Conservation (phyloP, 768 basidiomycete species). For the Collybia nuda region DNA sequence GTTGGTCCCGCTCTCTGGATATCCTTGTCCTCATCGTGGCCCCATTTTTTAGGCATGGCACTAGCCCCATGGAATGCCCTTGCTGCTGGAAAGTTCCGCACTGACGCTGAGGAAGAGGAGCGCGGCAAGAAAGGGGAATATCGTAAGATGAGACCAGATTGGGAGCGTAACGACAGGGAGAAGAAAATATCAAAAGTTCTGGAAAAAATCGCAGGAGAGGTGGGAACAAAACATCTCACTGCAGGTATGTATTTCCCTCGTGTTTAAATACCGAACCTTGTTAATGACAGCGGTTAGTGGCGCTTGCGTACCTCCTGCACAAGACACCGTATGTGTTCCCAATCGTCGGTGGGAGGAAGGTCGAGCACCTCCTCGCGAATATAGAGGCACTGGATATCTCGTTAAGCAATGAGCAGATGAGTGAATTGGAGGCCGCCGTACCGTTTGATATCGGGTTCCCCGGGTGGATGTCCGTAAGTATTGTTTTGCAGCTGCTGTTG, state of each 20-base stretch:
- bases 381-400: constrained; percentile 45
- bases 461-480: constrained; percentile 24
- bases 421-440: constrained; percentile 36
- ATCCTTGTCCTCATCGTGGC: constrained; percentile 12
- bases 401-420: constrained; percentile 42
- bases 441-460: constrained; percentile 49
- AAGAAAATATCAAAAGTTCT: constrained; percentile 39
- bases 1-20: constrained; percentile 14
- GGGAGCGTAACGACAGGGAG: constrained; percentile 49
- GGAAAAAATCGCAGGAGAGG: constrained; percentile 49
- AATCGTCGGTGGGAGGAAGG: constrained; percentile 47
- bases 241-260: constrained; percentile 32
- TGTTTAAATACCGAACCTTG: neutral
- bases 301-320: constrained; percentile 53
- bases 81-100: constrained; percentile 47
- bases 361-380: constrained; percentile 50
- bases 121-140: constrained; percentile 40
- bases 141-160: constrained; percentile 20
- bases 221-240: constrained; percentile 46
- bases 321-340: constrained; percentile 55
- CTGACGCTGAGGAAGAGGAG: constrained; percentile 41
- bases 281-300: constrained; percentile 27
- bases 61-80: constrained; percentile 33
- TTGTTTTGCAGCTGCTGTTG: too few relatives aligned
- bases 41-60: constrained; percentile 30